phyloP scores from a whole-genome alignment of 768 basidiomycete species.

The Cystoderma amianthinum region DNA sequence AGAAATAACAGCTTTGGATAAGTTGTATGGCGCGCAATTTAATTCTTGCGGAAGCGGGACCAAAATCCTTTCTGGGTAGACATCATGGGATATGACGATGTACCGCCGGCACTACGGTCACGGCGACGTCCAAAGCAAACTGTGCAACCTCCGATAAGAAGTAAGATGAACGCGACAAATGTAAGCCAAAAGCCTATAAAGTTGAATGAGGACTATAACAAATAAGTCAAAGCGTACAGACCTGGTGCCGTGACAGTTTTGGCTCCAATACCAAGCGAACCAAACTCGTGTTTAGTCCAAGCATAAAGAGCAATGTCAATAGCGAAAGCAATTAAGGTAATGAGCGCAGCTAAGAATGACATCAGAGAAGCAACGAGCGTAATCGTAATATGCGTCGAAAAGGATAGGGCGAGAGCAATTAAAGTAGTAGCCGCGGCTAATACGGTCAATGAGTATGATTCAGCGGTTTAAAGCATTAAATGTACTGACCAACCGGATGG shows the following conservation, averaged over 20 bases:
- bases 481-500: slow-evolving; percentile 63
- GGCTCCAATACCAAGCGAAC: slow-evolving; percentile 36
- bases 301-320: slow-evolving; percentile 72
- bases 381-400: slow-evolving; percentile 51
- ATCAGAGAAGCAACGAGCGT: slow-evolving; percentile 57
- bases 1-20: too few relatives aligned
- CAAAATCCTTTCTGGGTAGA: slow-evolving; percentile 3
- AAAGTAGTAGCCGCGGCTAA: slow-evolving; percentile 50
- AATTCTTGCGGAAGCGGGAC: slow-evolving; percentile 8
- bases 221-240: slow-evolving; percentile 15
- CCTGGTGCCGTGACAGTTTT: slow-evolving; percentile 58
- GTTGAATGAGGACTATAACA: slow-evolving; percentile 1
- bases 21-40: too few relatives aligned
- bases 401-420: slow-evolving; percentile 54
- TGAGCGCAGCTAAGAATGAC: slow-evolving; percentile 63
- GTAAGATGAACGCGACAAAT: slow-evolving; percentile 56
- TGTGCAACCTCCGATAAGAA: slow-evolving; percentile 58
- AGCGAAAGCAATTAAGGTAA: slow-evolving; percentile 68
- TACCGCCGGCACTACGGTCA: slow-evolving; percentile 38
- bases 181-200: slow-evolving; percentile 68
- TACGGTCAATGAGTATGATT: neutral
- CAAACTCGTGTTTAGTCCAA: slow-evolving; percentile 51
- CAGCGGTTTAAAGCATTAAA: too few relatives aligned
- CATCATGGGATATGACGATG: slow-evolving; percentile 22
- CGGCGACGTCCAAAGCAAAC: slow-evolving; percentile 65